phyloP scores from a whole-genome alignment of 805 yeast species.

The Metschnikowia arizonensis region DNA sequence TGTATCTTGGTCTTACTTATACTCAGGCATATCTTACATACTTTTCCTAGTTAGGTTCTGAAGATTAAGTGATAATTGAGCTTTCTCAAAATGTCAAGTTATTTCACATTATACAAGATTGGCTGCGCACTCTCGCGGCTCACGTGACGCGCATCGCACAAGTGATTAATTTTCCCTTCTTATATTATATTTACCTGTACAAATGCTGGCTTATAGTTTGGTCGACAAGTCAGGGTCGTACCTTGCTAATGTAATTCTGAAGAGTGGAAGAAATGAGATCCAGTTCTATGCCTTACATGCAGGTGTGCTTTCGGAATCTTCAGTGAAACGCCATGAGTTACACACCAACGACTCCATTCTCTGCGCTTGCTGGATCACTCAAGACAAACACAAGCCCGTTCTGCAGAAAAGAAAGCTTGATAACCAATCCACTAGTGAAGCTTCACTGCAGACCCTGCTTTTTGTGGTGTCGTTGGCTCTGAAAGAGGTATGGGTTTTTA shows the following conservation, averaged over 20 bases:
- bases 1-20: too few species aligned
- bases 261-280: conserved; percentile 45
- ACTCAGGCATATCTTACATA: too few species aligned
- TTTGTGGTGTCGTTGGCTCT: conserved; percentile 31
- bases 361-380: conserved; percentile 35
- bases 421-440: conserved; percentile 1
- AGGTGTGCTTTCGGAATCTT: conserved; percentile 13
- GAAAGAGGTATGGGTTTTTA: conserved; percentile 41
- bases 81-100: too few species aligned
- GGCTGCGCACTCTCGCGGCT: too few species aligned
- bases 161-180: conserved; percentile 3
- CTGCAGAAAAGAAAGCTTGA: conserved; percentile 6
- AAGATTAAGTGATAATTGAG: too few species aligned
- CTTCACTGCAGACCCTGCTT: conserved; percentile 8
- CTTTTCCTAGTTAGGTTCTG: too few species aligned
- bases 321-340: conserved; percentile 35
- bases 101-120: too few species aligned
- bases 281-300: conserved; percentile 31
- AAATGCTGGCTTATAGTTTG: conserved; percentile 16
- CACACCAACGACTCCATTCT: conserved; percentile 36
- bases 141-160: conserved; percentile 3
- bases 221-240: conserved; percentile 30
- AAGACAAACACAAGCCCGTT: conserved; percentile 6
- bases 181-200: too few species aligned
- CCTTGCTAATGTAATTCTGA: conserved; percentile 38